Evolutionary conservation across 1,284 basidiomycete species (phyloP).

Genomic region (Golubevia sp.): DNA sequence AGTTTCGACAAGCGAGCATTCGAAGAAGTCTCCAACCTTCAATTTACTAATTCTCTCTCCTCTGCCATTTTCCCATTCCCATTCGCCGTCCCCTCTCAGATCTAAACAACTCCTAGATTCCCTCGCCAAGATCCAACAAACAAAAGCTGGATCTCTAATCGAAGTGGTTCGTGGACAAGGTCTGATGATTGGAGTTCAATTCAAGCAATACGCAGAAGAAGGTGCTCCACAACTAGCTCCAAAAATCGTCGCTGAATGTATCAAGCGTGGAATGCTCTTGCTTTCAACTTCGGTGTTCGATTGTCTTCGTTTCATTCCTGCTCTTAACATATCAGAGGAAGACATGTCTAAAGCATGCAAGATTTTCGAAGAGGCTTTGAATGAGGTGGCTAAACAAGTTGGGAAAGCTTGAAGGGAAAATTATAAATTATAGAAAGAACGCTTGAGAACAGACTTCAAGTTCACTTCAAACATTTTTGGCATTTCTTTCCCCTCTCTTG

Average conservation of each 20-base stretch:
- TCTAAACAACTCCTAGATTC: slow-evolving; percentile 42
- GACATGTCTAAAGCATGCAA: slow-evolving; percentile 35
- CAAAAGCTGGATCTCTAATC: slow-evolving; percentile 35
- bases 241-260: slow-evolving; percentile 36
- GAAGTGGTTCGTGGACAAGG: slow-evolving; percentile 51
- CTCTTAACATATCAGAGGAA: slow-evolving; percentile 43
- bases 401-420: too few species aligned
- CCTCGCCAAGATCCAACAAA: slow-evolving; percentile 24
- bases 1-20: too few species aligned
- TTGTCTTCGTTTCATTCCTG: slow-evolving; percentile 50
- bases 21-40: too few species aligned
- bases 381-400: too few species aligned
- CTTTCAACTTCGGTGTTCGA: slow-evolving; percentile 50
- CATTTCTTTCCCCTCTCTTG: too few species aligned
- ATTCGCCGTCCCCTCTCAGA: too few species aligned
- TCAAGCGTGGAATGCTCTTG: slow-evolving; percentile 47
- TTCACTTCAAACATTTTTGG: too few species aligned
- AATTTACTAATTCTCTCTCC: too few species aligned
- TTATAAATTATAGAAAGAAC: too few species aligned
- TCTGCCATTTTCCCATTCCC: too few species aligned
- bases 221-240: slow-evolving; percentile 24
- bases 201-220: slow-evolving; percentile 7
- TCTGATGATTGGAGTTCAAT: slow-evolving; percentile 57
- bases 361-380: slow-evolving; percentile 39
- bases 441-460: too few species aligned